Evolutionary conservation across 495 filamentous ascomycete species (phyloP).

Genomic region (Penicillium parvum): DNA sequence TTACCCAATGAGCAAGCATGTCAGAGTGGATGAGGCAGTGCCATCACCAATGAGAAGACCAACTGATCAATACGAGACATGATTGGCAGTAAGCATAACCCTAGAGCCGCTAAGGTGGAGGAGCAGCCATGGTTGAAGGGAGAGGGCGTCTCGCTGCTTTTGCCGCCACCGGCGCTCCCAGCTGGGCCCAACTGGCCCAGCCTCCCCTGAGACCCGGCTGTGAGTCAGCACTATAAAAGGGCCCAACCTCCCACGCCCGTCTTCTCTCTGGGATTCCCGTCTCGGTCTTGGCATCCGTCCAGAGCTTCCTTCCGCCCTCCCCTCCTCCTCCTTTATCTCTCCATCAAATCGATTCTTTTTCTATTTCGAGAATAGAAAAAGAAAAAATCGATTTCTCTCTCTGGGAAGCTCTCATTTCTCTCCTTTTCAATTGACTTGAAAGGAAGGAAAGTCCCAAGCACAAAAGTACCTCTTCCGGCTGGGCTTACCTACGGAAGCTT

Average conservation of each 20-base stretch:
- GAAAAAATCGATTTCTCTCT: background rate
- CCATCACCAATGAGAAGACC: conserved; percentile 7
- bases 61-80: background rate
- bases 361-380: conserved; percentile 11
- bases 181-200: conserved; percentile 37
- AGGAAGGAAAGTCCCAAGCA: conserved; percentile 2
- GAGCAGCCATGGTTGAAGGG: conserved; percentile 32
- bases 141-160: conserved; percentile 36
- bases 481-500: conserved; percentile 33
- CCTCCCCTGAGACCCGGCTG: conserved; percentile 36
- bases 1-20: conserved; percentile 31
- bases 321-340: conserved; percentile 18
- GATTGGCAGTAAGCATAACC: conserved; percentile 14
- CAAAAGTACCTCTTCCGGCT: conserved; percentile 4
- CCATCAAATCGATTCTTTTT: conserved; percentile 13
- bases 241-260: conserved; percentile 42
- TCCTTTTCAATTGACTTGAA: conserved; percentile 4
- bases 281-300: conserved; percentile 46
- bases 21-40: too few species aligned
- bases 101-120: conserved; percentile 23
- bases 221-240: conserved; percentile 49
- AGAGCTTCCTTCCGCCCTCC: conserved; percentile 31
- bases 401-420: conserved; percentile 6
- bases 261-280: conserved; percentile 30
- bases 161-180: conserved; percentile 41